Base-by-base conservation (phyloP, 139 green algal genomes). In the Chlorella ohadii region DNA sequence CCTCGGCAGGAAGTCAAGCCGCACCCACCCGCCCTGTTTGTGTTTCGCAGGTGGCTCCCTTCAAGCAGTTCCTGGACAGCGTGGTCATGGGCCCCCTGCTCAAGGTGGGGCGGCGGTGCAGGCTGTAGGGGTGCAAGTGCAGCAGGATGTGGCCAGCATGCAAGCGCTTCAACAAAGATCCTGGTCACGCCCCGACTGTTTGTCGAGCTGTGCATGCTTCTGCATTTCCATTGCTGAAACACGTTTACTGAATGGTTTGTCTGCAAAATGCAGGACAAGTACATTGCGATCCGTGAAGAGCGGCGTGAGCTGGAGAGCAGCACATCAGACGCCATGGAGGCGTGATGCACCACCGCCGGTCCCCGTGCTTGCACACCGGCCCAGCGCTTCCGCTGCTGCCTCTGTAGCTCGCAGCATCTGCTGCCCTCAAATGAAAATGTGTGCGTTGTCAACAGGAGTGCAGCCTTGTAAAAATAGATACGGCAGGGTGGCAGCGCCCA, bases 1-100 rank as follows among this genome's bases (percentile, higher is more conserved):
- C n/a, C n/a, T n/a, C n/a, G n/a, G n/a, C n/a, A n/a, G n/a, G n/a
- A n/a, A n/a, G n/a, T n/a, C n/a, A n/a, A n/a, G n/a, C n/a, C n/a
- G n/a, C n/a, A n/a, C n/a, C n/a, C n/a, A n/a, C n/a, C n/a, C n/a
- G n/a, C n/a, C n/a, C n/a, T n/a, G n/a, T n/a, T n/a, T n/a, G n/a
- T n/a, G n/a, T 51, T 9, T 9, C 44, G 57, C 76, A 82, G 59
- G 88, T 86, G 38, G 73, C 77, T 0, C 77, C 87, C 16, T 97
- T 97, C 89, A 91, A 93, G 84, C 72, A 83, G 31, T 93, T 96
- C 76, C 89, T 96, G 85, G 84, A 89, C 38, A 77, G 57, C 25
- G 61, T 85, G 33, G 92, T 94, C 22, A n/a, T 85, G 83, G 51
- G 34, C 9, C 41, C 83, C 7, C 57, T 76, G 15, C 68, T 83